A percentile compares a stretch with the other conserved stretches of the same genome.
Evolutionary conservation across 139 green algal species (phyloP).

Genomic region (Asterochloris sp.): DNA sequence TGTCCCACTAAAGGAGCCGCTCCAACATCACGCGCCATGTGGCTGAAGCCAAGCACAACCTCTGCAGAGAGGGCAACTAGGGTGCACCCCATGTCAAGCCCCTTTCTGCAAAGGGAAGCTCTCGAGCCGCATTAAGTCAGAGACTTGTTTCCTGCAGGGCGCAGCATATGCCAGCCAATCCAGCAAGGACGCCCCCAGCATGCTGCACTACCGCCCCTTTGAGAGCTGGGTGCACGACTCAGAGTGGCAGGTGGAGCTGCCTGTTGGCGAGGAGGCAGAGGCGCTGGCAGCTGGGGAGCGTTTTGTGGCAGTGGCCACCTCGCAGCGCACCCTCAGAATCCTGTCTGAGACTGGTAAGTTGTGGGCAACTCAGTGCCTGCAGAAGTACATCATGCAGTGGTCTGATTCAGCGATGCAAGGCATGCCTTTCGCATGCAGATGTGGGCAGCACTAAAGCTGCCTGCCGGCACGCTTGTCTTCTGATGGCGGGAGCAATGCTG

Average conservation of each 20-base stretch:
- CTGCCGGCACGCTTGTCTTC: neutral
- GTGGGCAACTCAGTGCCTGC: neutral
- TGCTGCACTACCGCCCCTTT: conserved; percentile 73
- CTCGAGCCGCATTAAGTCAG: too few species aligned
- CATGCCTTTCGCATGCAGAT: neutral
- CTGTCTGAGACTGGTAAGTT: conserved; percentile 44
- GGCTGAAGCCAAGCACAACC: too few species aligned
- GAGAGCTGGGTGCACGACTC: conserved; percentile 68
- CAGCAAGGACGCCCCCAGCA: conserved; percentile 26
- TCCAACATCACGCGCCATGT: too few species aligned
- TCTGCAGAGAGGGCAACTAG: too few species aligned
- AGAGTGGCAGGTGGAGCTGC: conserved; percentile 73
- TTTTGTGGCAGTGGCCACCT: conserved; percentile 69
- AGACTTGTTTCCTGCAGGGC: conserved; percentile 32
- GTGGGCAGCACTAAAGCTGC: neutral
- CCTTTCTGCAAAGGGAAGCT: too few species aligned
- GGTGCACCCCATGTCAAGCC: too few species aligned
- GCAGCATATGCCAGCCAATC: conserved; percentile 50
- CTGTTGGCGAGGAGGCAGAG: conserved; percentile 61
- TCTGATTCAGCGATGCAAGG: neutral
- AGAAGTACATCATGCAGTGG: neutral
- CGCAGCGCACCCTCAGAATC: conserved; percentile 58
- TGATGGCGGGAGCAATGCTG: neutral
- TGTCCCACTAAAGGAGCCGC: too few species aligned
- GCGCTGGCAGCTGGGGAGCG: conserved; percentile 55